Conservation (phyloP, 2,329 filamentous ascomycete genomes). For the Nigrospora oryzae region DNA sequence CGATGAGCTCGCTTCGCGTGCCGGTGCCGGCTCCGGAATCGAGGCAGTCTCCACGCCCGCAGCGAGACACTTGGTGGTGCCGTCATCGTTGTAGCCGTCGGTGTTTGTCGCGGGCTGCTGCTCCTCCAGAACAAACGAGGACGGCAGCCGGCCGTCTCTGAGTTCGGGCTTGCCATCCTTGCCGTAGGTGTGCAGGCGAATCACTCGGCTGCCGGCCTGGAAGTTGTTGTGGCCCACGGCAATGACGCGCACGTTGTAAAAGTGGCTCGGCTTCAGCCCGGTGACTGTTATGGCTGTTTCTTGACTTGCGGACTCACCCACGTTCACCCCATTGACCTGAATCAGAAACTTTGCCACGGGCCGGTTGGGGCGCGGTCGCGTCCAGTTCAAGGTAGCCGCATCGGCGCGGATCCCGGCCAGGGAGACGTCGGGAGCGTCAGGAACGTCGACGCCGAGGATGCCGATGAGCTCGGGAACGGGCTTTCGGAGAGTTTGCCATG, state of each 20-base stretch:
- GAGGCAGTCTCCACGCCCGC: slow-evolving; percentile 53
- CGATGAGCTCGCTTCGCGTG: slow-evolving; percentile 52
- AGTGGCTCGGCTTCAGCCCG: slow-evolving; percentile 75
- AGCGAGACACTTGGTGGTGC: slow-evolving; percentile 37
- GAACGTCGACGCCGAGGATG: slow-evolving; percentile 89
- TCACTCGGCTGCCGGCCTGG: slow-evolving; percentile 76
- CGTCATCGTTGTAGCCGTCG: slow-evolving; percentile 41
- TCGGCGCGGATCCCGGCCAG: slow-evolving; percentile 83
- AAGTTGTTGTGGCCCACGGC: slow-evolving; percentile 89
- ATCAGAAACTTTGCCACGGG: slow-evolving; percentile 82
- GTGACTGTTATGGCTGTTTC: slow-evolving; percentile 89
- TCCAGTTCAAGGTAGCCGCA: slow-evolving; percentile 87
- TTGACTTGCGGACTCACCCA: slow-evolving; percentile 73
- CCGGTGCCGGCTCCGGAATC: slow-evolving; percentile 50
- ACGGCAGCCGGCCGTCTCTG: slow-evolving; percentile 46
- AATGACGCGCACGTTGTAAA: slow-evolving; percentile 89
- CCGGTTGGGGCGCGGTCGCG: slow-evolving; percentile 55
- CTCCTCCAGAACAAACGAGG: slow-evolving; percentile 47
- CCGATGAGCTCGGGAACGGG: slow-evolving; percentile 85
- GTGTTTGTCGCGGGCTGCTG: slow-evolving; percentile 27
- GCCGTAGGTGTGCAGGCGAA: slow-evolving; percentile 72
- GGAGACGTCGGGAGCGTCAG: slow-evolving; percentile 79
- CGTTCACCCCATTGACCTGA: slow-evolving; percentile 86
- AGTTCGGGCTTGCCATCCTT: slow-evolving; percentile 55
- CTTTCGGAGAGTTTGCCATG: slow-evolving; percentile 82